phyloP scores from a whole-genome alignment of 1,284 basidiomycete species.

The Tilletia indica region DNA sequence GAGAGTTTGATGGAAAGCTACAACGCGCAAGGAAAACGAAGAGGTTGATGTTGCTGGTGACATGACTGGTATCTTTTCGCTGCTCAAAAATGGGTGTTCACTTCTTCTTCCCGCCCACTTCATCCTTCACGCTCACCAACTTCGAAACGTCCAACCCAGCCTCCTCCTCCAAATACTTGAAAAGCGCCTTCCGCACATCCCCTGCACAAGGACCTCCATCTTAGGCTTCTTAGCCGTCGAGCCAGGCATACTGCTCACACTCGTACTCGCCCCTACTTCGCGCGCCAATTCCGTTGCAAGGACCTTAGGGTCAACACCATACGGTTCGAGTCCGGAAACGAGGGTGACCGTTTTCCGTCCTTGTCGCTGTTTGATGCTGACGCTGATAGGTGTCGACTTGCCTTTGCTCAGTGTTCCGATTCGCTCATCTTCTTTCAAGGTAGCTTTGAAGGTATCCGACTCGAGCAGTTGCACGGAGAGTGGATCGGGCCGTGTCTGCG shows the following conservation, averaged over 20 bases:
- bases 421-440: neutral
- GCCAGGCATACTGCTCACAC: conserved; percentile 1
- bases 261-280: conserved; percentile 7
- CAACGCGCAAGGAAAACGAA: no score
- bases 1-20: no score
- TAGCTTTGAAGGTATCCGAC: neutral
- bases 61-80: no score
- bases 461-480: neutral
- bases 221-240: neutral
- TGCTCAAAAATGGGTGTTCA: neutral
- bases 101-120: conserved; percentile 8
- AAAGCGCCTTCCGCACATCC: conserved; percentile 8
- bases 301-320: neutral
- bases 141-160: neutral
- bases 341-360: conserved; percentile 14
- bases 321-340: neutral
- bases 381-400: neutral
- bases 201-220: conserved; percentile 13
- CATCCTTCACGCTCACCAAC: conserved; percentile 2
- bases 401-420: conserved; percentile 7
- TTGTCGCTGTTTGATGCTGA: conserved; percentile 7
- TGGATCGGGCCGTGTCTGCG: neutral
- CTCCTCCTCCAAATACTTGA: neutral
- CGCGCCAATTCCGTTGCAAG: neutral
- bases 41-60: no score